These are phyloP conservation scores for Lupinus albus DNA, from an alignment of 306 rosid genomes.

Conservation along the genomic window DNA sequence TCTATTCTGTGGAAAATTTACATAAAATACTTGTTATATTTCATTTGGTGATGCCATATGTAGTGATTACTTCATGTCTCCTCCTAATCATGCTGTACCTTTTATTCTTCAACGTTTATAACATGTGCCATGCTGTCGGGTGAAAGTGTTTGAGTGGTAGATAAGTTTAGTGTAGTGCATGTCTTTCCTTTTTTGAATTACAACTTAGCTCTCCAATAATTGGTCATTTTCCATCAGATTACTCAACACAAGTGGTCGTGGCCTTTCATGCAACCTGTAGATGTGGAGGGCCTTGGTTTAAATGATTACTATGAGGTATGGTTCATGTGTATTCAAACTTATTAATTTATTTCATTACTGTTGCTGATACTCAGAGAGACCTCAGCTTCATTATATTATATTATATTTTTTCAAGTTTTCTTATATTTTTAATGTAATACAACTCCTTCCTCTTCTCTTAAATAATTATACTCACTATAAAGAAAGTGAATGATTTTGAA, in stretches of 20 bases:
- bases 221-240: constrained; percentile 59
- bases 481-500: constrained; percentile 23
- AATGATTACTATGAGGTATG: constrained; percentile 85
- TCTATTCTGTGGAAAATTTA: constrained; percentile 1
- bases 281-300: constrained; percentile 87
- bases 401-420: constrained; percentile 8
- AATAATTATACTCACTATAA: background rate
- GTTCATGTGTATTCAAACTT: constrained; percentile 19
- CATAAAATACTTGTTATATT: constrained; percentile 24
- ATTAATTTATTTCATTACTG: constrained; percentile 7
- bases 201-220: constrained; percentile 19
- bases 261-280: constrained; percentile 97
- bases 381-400: constrained; percentile 1
- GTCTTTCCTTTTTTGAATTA: constrained; percentile 17
- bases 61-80: background rate
- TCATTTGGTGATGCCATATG: constrained; percentile 7
- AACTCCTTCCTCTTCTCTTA: background rate
- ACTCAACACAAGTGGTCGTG: constrained; percentile 86
- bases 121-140: constrained; percentile 9
- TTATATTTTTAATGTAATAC: background rate
- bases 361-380: constrained; percentile 12
- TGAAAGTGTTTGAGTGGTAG: constrained; percentile 25
- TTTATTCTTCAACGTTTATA: background rate
- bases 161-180: constrained; percentile 16
- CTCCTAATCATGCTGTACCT: background rate